Percentiles rank a stretch among this genome's conserved stretches.
Conservation (phyloP, 2,329 filamentous ascomycete species). For the Rhexocercosporidium sp. region DNA sequence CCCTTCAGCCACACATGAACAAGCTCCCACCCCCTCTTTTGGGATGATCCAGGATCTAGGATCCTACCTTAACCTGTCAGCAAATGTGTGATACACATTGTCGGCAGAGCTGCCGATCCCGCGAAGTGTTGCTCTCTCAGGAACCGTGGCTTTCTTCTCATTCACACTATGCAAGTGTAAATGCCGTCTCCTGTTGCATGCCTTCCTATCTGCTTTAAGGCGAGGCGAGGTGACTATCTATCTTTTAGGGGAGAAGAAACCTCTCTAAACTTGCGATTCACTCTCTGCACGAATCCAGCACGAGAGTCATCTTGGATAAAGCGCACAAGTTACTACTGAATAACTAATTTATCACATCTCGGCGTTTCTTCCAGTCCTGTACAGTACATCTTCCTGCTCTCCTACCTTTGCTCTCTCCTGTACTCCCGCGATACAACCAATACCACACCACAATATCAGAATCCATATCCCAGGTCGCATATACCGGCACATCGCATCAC, state of each 20-base stretch:
- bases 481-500: neutral
- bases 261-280: neutral
- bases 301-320: neutral
- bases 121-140: neutral
- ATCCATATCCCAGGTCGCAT: neutral
- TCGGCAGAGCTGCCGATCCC: slow-evolving; percentile 12
- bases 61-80: neutral
- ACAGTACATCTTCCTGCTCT: neutral
- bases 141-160: neutral
- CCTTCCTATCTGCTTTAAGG: neutral
- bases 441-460: neutral
- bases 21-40: neutral
- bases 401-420: neutral
- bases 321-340: neutral
- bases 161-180: neutral
- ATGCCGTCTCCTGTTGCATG: neutral
- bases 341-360: neutral
- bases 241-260: neutral
- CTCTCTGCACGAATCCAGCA: neutral
- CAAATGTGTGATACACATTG: neutral
- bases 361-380: neutral
- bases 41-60: too few relatives aligned
- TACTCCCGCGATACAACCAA: neutral
- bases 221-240: neutral
- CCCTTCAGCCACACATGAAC: neutral